Base-by-base conservation (phyloP, 2,329 filamentous ascomycete species). In the Diaporthe australafricana region DNA sequence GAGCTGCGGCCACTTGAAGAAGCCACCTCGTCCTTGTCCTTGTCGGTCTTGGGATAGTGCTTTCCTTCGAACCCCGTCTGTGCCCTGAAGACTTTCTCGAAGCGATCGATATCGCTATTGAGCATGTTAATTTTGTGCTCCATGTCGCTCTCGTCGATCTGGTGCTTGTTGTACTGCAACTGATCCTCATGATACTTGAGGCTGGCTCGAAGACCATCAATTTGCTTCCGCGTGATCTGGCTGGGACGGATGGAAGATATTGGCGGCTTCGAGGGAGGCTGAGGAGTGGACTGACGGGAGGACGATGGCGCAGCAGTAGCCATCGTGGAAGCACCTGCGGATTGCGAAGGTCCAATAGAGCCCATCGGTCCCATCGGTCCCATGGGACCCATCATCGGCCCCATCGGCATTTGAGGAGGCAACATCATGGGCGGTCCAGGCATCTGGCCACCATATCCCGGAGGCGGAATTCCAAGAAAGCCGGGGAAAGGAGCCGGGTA, bases 161-260 rank as follows among this genome's bases (percentile, higher is more conserved):
- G 89, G 74, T 91, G 88, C 74, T 85, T 87, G 77, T 91, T 91
- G 81, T 88, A 90, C 67, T 86, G 84, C 55, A 91, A 79, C 75
- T 92, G 89, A 72, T 89, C 86, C 74, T 90, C 86, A 50, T 87
- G 83, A 71, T 87, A 86, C 76, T 86, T 88, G 72, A 91, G 82
- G n/a, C 85, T 84, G n/a, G 78, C 76, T 50, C 84, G 84, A 68
- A 91, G 83, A 52, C 81, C 80, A 27, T 86, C 84, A 63, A 91
- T 85, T 75, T 91, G 89, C 75, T 87, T 88, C 77, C 83, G 88
- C 9, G 88, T 90, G 75, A 91, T 89, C n/a, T 89, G 87, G 75
- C 89, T 91, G 5, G 85, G 86, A 27, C 85, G 85, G 73, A 91
- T 91, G 8, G 89, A 90, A n/a, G 89, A 90, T 30, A 87, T 82